Conservation (phyloP, 1,139 yeast genomes). For the Lipomyces yarrowii region DNA sequence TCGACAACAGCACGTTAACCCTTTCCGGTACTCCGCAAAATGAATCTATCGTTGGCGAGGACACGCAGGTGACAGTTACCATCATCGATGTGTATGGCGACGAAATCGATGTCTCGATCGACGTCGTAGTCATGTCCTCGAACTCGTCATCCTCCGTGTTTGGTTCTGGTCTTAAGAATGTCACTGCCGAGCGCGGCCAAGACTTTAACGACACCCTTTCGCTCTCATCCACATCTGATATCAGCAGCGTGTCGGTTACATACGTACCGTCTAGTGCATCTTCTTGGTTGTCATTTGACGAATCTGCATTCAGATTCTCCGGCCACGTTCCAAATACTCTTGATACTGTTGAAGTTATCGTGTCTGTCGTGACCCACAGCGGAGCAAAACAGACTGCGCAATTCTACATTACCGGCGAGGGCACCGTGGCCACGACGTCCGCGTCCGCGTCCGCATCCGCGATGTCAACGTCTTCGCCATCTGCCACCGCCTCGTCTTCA, state of each 20-base stretch:
- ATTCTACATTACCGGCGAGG: constrained; percentile 30
- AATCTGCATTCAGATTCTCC: constrained; percentile 61
- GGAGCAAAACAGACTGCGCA: constrained; percentile 26
- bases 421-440: constrained; percentile 26
- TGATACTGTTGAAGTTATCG: constrained; percentile 14
- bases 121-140: constrained; percentile 34
- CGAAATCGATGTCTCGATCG: constrained; percentile 21
- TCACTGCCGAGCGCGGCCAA: constrained; percentile 60
- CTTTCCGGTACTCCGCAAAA: constrained; percentile 70
- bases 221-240: constrained; percentile 37
- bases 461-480: constrained; percentile 35
- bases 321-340: constrained; percentile 66
- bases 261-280: constrained; percentile 50
- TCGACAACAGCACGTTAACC: constrained; percentile 62
- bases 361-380: constrained; percentile 31
- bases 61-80: constrained; percentile 23
- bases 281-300: constrained; percentile 67
- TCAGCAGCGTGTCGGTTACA: constrained; percentile 51
- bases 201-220: constrained; percentile 53
- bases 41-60: constrained; percentile 21
- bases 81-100: constrained; percentile 33
- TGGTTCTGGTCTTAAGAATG: constrained; percentile 51
- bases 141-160: constrained; percentile 45
- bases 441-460: constrained; percentile 33
- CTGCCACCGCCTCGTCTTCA: constrained; percentile 36